Percentiles rank a stretch among this genome's conserved stretches.
Conservation (phyloP, 306 rosid species). For the Fagus sylvatica region DNA sequence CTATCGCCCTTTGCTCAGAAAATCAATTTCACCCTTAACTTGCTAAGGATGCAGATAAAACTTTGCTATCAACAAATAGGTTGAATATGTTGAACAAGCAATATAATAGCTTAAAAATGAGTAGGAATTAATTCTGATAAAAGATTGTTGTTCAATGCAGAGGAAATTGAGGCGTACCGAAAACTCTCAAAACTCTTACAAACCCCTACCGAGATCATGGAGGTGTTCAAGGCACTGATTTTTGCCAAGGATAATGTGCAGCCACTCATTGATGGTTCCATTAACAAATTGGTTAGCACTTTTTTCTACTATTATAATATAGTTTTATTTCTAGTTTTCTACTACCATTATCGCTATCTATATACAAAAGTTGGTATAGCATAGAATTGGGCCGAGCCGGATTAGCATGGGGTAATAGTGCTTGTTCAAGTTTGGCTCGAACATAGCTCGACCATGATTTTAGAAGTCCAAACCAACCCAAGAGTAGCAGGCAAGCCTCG, state of each 20-base stretch:
- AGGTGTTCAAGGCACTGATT: conserved; percentile 29
- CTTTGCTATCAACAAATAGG: conserved; percentile 37
- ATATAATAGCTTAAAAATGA: not conserved
- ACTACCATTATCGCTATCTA: too few relatives aligned
- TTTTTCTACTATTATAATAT: not conserved
- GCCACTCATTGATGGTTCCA: conserved; percentile 42
- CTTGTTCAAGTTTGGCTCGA: too few relatives aligned
- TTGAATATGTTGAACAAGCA: not conserved
- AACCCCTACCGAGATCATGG: conserved; percentile 37
- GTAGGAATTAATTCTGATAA: not conserved
- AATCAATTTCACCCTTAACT: conserved; percentile 44
- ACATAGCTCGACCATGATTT: too few relatives aligned
- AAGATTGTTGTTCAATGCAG: conserved; percentile 15
- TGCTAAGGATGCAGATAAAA: conserved; percentile 34
- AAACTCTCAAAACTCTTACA: conserved; percentile 3
- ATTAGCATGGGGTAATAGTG: too few relatives aligned
- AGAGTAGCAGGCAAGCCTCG: too few relatives aligned
- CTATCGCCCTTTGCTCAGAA: conserved; percentile 48
- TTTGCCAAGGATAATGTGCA: conserved; percentile 20
- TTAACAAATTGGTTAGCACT: conserved; percentile 36
- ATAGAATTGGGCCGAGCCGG: too few relatives aligned
- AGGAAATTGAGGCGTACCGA: conserved; percentile 14
- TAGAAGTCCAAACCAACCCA: too few relatives aligned
- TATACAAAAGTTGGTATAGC: too few relatives aligned
- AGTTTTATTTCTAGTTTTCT: too few relatives aligned